Percentiles rank a stretch among this genome's conserved stretches.
Evolutionary conservation across 2,329 filamentous ascomycete genomes (phyloP).

Genomic region (Trichoderma cornu-damae): DNA sequence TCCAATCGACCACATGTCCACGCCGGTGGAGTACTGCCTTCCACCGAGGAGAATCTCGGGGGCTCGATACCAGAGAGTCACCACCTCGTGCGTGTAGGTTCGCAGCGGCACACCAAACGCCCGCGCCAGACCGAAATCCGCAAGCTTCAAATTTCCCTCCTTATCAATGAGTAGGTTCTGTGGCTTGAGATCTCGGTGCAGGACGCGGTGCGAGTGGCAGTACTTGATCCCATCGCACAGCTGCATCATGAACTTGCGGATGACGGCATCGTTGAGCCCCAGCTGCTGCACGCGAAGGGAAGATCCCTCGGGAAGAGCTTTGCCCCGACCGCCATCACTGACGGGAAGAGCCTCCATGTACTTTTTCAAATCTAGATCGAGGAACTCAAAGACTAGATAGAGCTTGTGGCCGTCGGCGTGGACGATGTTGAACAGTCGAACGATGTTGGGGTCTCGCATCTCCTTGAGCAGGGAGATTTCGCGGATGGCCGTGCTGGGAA

Average conservation of each 20-base stretch:
- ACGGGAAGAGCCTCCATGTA: conserved; percentile 91
- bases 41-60: conserved; percentile 88
- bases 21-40: conserved; percentile 86
- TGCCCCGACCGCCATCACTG: conserved; percentile 77
- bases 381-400: conserved; percentile 87
- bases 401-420: conserved; percentile 93
- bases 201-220: conserved; percentile 81
- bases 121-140: conserved; percentile 82
- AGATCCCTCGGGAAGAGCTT: conserved; percentile 74
- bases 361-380: conserved; percentile 89
- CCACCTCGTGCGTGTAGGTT: conserved; percentile 93
- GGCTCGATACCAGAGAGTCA: conserved; percentile 88
- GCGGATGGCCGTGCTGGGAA: conserved; percentile 86
- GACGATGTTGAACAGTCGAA: conserved; percentile 83
- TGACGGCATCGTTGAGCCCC: conserved; percentile 71
- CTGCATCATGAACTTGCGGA: conserved; percentile 91
- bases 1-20: conserved; percentile 94
- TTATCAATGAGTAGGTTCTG: conserved; percentile 84
- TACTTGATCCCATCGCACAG: conserved; percentile 78
- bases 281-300: conserved; percentile 58
- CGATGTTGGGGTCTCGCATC: conserved; percentile 88
- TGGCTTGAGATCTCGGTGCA: conserved; percentile 85
- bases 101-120: conserved; percentile 87
- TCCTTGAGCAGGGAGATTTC: conserved; percentile 93
- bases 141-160: conserved; percentile 83